Conservation (phyloP, 179 eudicot species). For the Monotropa hypopitys region DNA sequence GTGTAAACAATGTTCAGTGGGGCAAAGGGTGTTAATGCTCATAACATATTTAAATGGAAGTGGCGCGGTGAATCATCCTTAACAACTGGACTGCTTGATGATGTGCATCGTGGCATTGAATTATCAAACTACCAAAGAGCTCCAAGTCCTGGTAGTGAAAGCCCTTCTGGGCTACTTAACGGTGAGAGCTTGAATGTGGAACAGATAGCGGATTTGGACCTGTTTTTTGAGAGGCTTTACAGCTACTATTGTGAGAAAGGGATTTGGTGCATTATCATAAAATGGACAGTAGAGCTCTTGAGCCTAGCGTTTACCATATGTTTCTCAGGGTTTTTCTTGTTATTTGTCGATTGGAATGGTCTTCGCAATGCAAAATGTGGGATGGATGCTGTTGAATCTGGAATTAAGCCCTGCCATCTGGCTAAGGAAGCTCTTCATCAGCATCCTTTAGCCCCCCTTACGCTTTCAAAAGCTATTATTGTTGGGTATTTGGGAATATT, state of each 20-base stretch:
- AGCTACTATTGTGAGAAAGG: slow-evolving; percentile 96
- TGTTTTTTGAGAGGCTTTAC: slow-evolving; percentile 84
- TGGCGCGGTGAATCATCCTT: slow-evolving; percentile 45
- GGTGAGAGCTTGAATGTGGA: slow-evolving; percentile 73
- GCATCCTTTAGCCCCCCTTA: slow-evolving; percentile 80
- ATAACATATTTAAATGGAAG: slow-evolving; percentile 54
- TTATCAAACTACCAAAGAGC: slow-evolving; percentile 58
- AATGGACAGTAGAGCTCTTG: slow-evolving; percentile 90
- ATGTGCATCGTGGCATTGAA: slow-evolving; percentile 60
- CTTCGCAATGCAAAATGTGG: slow-evolving; percentile 95
- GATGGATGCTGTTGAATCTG: slow-evolving; percentile 86
- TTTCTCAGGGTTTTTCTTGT: slow-evolving; percentile 82
- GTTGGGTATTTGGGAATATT: slow-evolving; percentile 79
- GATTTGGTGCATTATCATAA: slow-evolving; percentile 89
- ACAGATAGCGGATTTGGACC: slow-evolving; percentile 77
- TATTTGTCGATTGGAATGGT: slow-evolving; percentile 93
- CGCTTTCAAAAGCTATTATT: slow-evolving; percentile 61
- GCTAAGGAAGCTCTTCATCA: slow-evolving; percentile 76
- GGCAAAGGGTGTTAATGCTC: slow-evolving; percentile 51
- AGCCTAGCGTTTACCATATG: slow-evolving; percentile 87
- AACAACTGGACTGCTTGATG: slow-evolving; percentile 42
- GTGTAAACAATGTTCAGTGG: slow-evolving; percentile 70
- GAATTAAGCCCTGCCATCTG: slow-evolving; percentile 76
- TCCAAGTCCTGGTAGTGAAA: slow-evolving; percentile 87
- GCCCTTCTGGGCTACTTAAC: slow-evolving; percentile 89